Conservation (phyloP, 768 basidiomycete genomes). For the Lactarius sanguifluus region DNA sequence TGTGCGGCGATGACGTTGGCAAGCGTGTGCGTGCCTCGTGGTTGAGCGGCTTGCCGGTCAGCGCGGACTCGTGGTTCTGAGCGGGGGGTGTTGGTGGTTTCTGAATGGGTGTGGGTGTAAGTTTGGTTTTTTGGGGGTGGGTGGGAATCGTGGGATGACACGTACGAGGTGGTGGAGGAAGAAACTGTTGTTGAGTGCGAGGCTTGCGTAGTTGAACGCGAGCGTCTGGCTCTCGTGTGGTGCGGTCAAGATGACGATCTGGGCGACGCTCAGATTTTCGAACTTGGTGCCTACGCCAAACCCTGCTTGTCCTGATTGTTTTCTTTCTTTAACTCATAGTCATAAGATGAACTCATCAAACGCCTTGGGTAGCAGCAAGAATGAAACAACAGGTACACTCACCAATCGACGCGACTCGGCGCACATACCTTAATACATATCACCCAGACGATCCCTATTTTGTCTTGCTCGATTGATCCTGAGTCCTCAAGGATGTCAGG, state of each 20-base stretch:
- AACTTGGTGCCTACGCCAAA: constrained; percentile 49
- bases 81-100: constrained; percentile 37
- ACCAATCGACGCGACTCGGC: no score
- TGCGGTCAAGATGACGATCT: constrained; percentile 72
- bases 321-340: no score
- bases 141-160: no score
- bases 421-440: no score
- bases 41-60: constrained; percentile 35
- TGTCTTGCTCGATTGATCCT: no score
- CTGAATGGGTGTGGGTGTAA: constrained; percentile 28
- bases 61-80: constrained; percentile 36
- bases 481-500: no score
- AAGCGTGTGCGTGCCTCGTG: constrained; percentile 39
- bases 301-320: no score
- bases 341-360: no score
- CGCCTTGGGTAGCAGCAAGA: no score
- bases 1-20: constrained; percentile 42
- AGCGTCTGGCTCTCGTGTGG: constrained; percentile 56
- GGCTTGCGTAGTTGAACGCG: constrained; percentile 87
- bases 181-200: constrained; percentile 93
- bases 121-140: background rate
- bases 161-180: constrained; percentile 86
- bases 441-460: no score
- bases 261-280: constrained; percentile 57
- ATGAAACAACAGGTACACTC: no score